These are phyloP conservation scores for Tanozyma kutaoensis DNA, from an alignment of 805 yeast genomes.

Conservation along the genomic window DNA sequence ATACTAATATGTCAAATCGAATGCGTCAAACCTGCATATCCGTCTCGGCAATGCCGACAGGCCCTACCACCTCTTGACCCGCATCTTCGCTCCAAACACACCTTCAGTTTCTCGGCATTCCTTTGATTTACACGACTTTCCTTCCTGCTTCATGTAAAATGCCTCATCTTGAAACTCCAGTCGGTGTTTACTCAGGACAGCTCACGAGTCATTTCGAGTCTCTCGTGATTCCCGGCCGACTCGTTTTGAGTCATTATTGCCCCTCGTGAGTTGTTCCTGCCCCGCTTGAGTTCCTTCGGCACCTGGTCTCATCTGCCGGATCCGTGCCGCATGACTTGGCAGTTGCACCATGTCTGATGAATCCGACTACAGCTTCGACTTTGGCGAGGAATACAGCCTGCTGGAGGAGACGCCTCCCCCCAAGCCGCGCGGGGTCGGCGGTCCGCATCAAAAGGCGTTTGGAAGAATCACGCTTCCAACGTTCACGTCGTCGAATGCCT, in stretches of 20 bases:
- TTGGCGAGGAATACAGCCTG: not conserved
- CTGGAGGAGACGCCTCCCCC: not conserved
- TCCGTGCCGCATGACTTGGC: not conserved
- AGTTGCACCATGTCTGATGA: not conserved
- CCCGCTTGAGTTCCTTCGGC: not conserved
- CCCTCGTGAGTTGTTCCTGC: not conserved
- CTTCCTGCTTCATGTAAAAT: too few species aligned
- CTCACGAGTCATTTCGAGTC: not conserved
- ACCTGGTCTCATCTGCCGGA: not conserved
- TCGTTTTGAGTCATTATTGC: not conserved
- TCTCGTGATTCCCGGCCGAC: not conserved
- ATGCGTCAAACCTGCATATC: too few species aligned
- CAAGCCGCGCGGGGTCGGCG: not conserved
- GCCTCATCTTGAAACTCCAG: too few species aligned
- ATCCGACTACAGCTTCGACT: not conserved
- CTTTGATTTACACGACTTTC: too few species aligned
- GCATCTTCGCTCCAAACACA: too few species aligned
- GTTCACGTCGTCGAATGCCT: not conserved
- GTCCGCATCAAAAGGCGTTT: not conserved
- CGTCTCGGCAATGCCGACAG: too few species aligned
- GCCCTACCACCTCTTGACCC: too few species aligned
- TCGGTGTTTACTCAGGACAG: conserved; percentile 1
- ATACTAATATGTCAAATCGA: too few species aligned
- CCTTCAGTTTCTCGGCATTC: too few species aligned
- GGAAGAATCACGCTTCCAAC: not conserved